These are phyloP conservation scores for Turritis glabra DNA, from an alignment of 345 rosid species.

Conservation along the genomic window DNA sequence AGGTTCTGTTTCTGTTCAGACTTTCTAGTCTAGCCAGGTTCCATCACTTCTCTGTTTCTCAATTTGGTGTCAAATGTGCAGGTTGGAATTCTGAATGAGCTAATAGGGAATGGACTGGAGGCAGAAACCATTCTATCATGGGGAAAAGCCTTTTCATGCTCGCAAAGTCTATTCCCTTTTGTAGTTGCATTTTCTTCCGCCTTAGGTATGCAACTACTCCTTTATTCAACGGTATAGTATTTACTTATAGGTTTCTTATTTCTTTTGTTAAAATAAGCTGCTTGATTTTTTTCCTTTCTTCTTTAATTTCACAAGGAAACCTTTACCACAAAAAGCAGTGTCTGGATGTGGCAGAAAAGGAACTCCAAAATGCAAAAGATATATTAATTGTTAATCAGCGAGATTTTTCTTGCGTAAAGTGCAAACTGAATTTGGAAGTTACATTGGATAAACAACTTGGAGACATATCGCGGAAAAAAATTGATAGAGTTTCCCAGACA, in stretches of 20 bases:
- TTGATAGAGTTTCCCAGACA: slow-evolving; percentile 32
- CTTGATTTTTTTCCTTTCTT: slow-evolving; percentile 7
- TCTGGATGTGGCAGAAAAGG: slow-evolving; percentile 68
- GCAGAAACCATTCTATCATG: slow-evolving; percentile 70
- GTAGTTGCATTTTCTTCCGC: slow-evolving; percentile 67
- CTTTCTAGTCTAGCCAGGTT: slow-evolving; percentile 11
- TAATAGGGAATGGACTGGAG: slow-evolving; percentile 75
- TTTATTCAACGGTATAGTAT: background rate
- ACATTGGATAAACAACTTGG: slow-evolving; percentile 69
- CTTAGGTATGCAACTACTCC: slow-evolving; percentile 53
- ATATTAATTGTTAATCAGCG: slow-evolving; percentile 41
- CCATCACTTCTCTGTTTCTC: slow-evolving; percentile 22
- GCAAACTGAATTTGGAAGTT: slow-evolving; percentile 65
- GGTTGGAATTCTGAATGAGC: slow-evolving; percentile 78
- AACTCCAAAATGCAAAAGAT: slow-evolving; percentile 64
- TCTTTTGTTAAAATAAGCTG: slow-evolving; percentile 20
- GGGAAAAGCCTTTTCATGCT: slow-evolving; percentile 77
- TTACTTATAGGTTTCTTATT: slow-evolving; percentile 11
- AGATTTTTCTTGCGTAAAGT: slow-evolving; percentile 58
- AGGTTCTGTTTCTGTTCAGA: slow-evolving; percentile 53
- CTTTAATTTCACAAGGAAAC: slow-evolving; percentile 52
- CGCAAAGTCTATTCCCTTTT: slow-evolving; percentile 60
- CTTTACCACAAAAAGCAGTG: slow-evolving; percentile 60
- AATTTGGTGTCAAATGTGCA: slow-evolving; percentile 35
- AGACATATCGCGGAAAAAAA: slow-evolving; percentile 55